Conservation (phyloP, 805 yeast genomes). For the Myxozyma mucilagina region DNA sequence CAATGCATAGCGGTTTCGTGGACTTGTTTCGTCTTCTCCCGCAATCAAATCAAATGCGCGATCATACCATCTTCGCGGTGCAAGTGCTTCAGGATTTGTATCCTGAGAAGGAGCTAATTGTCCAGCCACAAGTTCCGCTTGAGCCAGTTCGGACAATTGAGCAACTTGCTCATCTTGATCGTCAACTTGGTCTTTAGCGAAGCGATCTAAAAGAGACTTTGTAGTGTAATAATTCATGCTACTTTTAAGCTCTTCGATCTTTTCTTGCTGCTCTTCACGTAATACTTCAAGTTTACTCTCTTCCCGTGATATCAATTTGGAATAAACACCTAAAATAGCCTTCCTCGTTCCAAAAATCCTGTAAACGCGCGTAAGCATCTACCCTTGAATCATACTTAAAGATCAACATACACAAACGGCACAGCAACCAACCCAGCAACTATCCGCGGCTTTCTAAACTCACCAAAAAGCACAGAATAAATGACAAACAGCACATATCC, state of each 20-base stretch:
- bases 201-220: conserved; percentile 68
- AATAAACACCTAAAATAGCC: conserved; percentile 13
- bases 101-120: too few relatives aligned
- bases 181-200: conserved; percentile 57
- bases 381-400: neutral
- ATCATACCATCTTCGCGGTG: conserved; percentile 45
- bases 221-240: conserved; percentile 76
- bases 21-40: conserved; percentile 65
- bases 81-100: neutral
- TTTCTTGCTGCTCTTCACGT: conserved; percentile 50
- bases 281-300: conserved; percentile 41
- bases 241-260: conserved; percentile 66
- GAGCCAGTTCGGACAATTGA: too few relatives aligned
- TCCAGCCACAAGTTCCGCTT: too few relatives aligned
- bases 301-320: conserved; percentile 33
- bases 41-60: conserved; percentile 47
- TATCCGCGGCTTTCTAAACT: conserved; percentile 6
- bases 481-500: conserved; percentile 35
- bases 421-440: conserved; percentile 23
- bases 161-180: conserved; percentile 23
- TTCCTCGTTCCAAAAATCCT: conserved; percentile 19
- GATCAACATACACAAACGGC: conserved; percentile 18
- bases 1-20: conserved; percentile 65
- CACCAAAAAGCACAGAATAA: conserved; percentile 25
- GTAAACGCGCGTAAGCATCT: neutral